Evolutionary conservation across 768 basidiomycete genomes (phyloP), one percentile per base, ranked within the genome.

Genomic region (Hortiboletus flavorubellus): DNA sequence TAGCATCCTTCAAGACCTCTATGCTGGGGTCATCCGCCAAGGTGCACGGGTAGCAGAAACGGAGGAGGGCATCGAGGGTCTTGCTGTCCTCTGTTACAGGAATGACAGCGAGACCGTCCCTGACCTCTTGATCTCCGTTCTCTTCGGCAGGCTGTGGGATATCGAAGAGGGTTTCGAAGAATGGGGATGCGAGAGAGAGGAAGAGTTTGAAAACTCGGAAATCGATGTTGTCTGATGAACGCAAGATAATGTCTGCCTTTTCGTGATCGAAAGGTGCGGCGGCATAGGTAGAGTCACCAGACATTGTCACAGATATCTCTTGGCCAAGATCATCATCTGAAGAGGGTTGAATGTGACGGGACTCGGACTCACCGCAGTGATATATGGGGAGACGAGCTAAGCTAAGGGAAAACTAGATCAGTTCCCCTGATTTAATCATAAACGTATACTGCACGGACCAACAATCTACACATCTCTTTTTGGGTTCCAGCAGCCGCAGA

Each of bases 121-220:
- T 59, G 30, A 41, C 30, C 10, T 64, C 66, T 46, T 56, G 59
- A n/a, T 56, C 56, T 2, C 44, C 39, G 10, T 7, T 43, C 23
- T 15, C 48, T 30, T 54, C 33, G 7, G 39, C 8, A 10, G 69
- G 57, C 31, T 73, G 66, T 8, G 69, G 67, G 6, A 73, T 56
- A 23, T 59, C 38, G 43, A 75, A 70, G 59, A 75, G 68, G 30
- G 61, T 55, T 33, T 62, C 55, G 50, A 73, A 76, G 53, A 73
- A 62, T 0, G 69, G 63, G 16, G 74, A 75, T 2, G 71, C 64
- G 11, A 71, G 62, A 16, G 64, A 60, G 23, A 73, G 67, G 33
- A 73, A 64, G 4, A 62, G 53, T 23, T 63, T 70, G 59, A 71
- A 69, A 21, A 21, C 21, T 21, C 21, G 21, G 21, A 21, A 21